These are phyloP conservation scores for Ustilago lituana DNA, from an alignment of 1,284 basidiomycete genomes.

Conservation along the genomic window DNA sequence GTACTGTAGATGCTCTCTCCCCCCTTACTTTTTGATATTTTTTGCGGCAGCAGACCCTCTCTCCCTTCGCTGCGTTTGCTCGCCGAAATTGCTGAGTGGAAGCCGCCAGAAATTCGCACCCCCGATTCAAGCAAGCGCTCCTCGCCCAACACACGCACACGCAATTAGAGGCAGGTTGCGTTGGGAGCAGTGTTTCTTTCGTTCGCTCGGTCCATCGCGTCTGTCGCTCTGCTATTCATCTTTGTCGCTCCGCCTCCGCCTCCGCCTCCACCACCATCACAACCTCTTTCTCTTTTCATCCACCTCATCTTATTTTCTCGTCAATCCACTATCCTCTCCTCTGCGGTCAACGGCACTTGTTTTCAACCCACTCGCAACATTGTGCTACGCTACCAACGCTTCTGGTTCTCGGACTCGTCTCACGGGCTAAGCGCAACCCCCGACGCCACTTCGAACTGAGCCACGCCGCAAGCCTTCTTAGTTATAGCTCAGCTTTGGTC, in stretches of 20 bases:
- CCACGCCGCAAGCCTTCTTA: too few relatives aligned
- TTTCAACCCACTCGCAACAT: not conserved
- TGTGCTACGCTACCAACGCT: not conserved
- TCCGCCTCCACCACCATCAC: conserved; percentile 20
- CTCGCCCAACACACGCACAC: conserved; percentile 3
- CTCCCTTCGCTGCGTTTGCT: too few relatives aligned
- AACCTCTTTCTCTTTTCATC: not conserved
- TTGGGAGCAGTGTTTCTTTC: conserved; percentile 16
- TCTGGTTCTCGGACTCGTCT: too few relatives aligned
- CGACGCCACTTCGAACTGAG: too few relatives aligned
- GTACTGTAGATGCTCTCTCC: too few relatives aligned
- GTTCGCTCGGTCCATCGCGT: conserved; percentile 30
- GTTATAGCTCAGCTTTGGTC: not conserved
- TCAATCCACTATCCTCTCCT: not conserved
- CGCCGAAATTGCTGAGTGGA: conserved; percentile 5
- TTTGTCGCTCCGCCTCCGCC: not conserved
- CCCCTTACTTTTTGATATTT: not conserved
- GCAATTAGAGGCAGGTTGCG: not conserved
- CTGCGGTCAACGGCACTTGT: too few relatives aligned
- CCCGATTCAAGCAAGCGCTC: conserved; percentile 4
- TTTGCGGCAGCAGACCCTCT: too few relatives aligned
- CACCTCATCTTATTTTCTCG: not conserved
- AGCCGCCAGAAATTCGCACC: conserved; percentile 11
- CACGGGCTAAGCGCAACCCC: too few relatives aligned
- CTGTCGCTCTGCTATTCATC: conserved; percentile 20